Evolutionary conservation across 352 stramenopile genomes (phyloP).

Genomic region (Phytophthora crassamura): DNA sequence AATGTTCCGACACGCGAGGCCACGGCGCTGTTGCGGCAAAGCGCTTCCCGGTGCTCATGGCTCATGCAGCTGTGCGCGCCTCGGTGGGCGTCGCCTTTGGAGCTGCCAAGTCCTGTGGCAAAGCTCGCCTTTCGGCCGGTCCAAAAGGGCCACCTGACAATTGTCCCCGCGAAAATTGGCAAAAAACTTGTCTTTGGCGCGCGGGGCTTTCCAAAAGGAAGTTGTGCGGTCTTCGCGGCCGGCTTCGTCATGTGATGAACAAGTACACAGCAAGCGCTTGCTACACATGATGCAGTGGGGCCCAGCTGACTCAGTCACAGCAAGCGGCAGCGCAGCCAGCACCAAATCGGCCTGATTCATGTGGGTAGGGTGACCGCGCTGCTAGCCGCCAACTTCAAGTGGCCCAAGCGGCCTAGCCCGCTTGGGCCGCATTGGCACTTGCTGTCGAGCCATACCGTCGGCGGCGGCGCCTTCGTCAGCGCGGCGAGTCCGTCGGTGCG

Average conservation of each 20-base stretch:
- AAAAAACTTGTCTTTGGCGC: no score
- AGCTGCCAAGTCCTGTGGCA: neutral
- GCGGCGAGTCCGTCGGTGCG: neutral
- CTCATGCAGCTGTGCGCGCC: slow-evolving; percentile 32
- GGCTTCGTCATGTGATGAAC: no score
- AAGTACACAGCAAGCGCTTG: no score
- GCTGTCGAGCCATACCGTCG: neutral
- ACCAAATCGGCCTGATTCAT: slow-evolving; percentile 28
- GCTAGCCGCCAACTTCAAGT: slow-evolving; percentile 28
- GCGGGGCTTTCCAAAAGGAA: no score
- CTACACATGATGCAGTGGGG: no score
- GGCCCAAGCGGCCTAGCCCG: neutral
- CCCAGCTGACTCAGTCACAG: slow-evolving; percentile 27
- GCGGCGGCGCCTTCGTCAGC: neutral
- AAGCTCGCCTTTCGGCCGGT: no score
- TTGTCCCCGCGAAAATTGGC: no score
- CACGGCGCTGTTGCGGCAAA: slow-evolving; percentile 17
- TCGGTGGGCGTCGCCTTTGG: neutral
- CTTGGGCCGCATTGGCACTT: no score
- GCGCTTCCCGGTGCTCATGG: slow-evolving; percentile 14
- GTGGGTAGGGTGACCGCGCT: slow-evolving; percentile 15
- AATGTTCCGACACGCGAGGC: slow-evolving; percentile 36
- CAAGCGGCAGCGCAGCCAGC: neutral
- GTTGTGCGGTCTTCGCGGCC: no score
- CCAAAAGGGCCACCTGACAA: no score